These are phyloP conservation scores for Actinomortierella ambigua DNA, from an alignment of 371 early-diverging fungal genomes.

Conservation along the genomic window DNA sequence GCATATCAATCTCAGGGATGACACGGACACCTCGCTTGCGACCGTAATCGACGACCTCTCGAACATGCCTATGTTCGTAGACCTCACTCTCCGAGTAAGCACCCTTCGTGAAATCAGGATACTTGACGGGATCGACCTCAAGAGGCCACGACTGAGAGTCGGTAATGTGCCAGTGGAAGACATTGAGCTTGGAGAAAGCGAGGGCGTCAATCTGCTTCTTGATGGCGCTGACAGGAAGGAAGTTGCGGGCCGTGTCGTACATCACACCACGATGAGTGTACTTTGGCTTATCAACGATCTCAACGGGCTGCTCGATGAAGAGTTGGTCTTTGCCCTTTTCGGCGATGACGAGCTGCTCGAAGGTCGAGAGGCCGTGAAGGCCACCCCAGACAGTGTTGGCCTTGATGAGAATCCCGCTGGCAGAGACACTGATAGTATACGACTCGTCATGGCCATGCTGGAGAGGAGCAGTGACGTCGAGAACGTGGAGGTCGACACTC, in stretches of 20 bases:
- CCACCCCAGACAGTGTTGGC: slow-evolving; percentile 79
- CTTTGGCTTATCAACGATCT: slow-evolving; percentile 68
- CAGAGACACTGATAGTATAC: slow-evolving; percentile 63
- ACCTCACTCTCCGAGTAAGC: slow-evolving; percentile 60
- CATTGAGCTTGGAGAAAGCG: slow-evolving; percentile 81
- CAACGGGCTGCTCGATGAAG: slow-evolving; percentile 54
- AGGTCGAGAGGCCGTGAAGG: slow-evolving; percentile 76
- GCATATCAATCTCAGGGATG: slow-evolving; percentile 81
- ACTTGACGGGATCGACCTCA: slow-evolving; percentile 54
- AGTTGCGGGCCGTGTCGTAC: slow-evolving; percentile 82
- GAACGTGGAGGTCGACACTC: slow-evolving; percentile 9
- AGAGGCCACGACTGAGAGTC: slow-evolving; percentile 84
- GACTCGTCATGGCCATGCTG: slow-evolving; percentile 68
- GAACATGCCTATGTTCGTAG: slow-evolving; percentile 67
- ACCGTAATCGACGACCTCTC: slow-evolving; percentile 64
- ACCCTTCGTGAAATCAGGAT: slow-evolving; percentile 72
- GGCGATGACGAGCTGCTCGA: slow-evolving; percentile 70
- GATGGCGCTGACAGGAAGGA: slow-evolving; percentile 63
- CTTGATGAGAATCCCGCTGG: slow-evolving; percentile 53
- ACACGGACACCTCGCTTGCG: slow-evolving; percentile 77
- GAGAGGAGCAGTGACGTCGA: slow-evolving; percentile 46
- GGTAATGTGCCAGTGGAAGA: slow-evolving; percentile 85
- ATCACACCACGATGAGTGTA: slow-evolving; percentile 77
- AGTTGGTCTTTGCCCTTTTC: slow-evolving; percentile 33
- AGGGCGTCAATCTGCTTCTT: slow-evolving; percentile 78